Percentiles rank a stretch among this genome's conserved stretches.
These are phyloP conservation scores for Nigrospora sphaerica DNA, from an alignment of 2,329 filamentous ascomycete species.

Conservation along the genomic window DNA sequence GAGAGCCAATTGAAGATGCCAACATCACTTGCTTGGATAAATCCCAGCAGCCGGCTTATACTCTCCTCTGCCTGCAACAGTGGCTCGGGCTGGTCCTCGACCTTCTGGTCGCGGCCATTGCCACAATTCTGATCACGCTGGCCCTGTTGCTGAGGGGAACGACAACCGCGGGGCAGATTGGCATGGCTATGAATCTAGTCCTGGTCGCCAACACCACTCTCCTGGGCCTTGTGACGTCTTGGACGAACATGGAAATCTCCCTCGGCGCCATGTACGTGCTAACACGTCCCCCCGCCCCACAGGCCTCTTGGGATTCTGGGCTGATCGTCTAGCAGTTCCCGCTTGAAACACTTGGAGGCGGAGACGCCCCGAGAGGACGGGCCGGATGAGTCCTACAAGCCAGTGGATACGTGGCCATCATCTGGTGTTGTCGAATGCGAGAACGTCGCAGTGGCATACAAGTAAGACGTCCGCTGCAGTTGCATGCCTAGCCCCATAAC, in stretches of 20 bases:
- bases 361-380: too few relatives aligned
- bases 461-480: too few relatives aligned
- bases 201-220: constrained; percentile 27
- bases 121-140: constrained; percentile 23
- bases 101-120: constrained; percentile 38
- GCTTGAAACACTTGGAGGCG: too few relatives aligned
- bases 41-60: constrained; percentile 41
- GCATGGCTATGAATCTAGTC: constrained; percentile 27
- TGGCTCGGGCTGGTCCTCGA: constrained; percentile 47
- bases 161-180: constrained; percentile 20
- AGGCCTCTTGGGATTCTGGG: too few relatives aligned
- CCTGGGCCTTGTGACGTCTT: constrained; percentile 21
- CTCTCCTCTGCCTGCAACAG: constrained; percentile 41
- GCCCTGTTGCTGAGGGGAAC: constrained; percentile 13
- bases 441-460: too few relatives aligned
- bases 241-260: constrained; percentile 26
- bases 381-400: too few relatives aligned
- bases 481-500: too few relatives aligned
- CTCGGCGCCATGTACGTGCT: constrained; percentile 20
- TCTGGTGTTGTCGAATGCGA: too few relatives aligned
- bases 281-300: too few relatives aligned
- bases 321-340: too few relatives aligned
- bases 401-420: too few relatives aligned
- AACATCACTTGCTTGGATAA: constrained; percentile 27
- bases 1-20: constrained; percentile 12